Conservation (phyloP, 192 early-diverging fungal genomes). For the Chytriomyces sp. region DNA sequence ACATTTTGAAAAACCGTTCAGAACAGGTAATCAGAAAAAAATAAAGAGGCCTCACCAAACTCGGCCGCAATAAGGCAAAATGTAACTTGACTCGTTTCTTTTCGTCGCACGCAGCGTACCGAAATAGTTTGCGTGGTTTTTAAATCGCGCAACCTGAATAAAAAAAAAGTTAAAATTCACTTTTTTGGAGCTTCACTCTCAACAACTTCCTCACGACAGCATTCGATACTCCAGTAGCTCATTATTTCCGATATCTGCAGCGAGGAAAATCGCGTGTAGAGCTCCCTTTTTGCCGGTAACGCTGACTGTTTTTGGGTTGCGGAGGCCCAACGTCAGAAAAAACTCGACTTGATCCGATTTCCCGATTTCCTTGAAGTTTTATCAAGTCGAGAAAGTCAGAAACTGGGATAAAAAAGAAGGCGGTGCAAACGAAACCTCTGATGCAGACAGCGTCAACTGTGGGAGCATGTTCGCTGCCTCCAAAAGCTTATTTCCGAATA, state of each 20-base stretch:
- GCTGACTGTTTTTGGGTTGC: conserved; percentile 34
- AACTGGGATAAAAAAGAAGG: not conserved
- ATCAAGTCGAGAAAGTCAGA: conserved; percentile 8
- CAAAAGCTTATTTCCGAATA: conserved; percentile 63
- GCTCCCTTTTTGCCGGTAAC: conserved; percentile 37
- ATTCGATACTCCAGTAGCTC: conserved; percentile 43
- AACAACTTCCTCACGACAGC: conserved; percentile 35
- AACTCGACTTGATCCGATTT: conserved; percentile 40
- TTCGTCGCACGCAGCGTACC: conserved; percentile 16
- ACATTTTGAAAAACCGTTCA: too few relatives aligned
- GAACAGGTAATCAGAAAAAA: not conserved
- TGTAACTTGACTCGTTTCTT: not conserved
- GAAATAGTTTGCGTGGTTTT: conserved; percentile 39
- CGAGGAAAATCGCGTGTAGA: conserved; percentile 30
- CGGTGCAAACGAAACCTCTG: conserved; percentile 35
- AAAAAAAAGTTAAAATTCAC: not conserved
- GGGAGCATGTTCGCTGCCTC: conserved; percentile 37
- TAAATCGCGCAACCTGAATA: conserved; percentile 36
- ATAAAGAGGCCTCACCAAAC: not conserved
- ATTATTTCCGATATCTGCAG: conserved; percentile 31
- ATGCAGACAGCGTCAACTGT: conserved; percentile 34
- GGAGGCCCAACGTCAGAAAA: conserved; percentile 32
- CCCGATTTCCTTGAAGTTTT: conserved; percentile 31
- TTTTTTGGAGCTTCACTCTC: not conserved
- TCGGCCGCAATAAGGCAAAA: not conserved